Conservation (phyloP, 2,329 filamentous ascomycete genomes). For the Pestalotiopsis sp. region DNA sequence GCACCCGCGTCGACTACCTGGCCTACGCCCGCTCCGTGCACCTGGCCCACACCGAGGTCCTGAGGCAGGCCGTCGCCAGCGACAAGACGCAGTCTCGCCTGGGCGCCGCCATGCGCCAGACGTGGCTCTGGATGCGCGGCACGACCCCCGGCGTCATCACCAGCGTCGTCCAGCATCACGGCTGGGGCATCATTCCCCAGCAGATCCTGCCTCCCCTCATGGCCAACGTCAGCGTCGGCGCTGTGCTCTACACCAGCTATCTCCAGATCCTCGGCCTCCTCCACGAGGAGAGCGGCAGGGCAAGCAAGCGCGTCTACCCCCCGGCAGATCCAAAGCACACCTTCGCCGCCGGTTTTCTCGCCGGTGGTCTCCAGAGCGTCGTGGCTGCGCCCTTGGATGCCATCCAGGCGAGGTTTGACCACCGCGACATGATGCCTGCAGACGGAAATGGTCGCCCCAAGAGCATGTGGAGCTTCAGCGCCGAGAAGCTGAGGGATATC, state of each 20-base stretch:
- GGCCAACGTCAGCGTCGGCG: constrained; percentile 73
- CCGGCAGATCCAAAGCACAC: constrained; percentile 64
- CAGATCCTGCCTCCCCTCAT: constrained; percentile 76
- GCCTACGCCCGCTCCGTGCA: constrained; percentile 57
- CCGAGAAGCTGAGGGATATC: constrained; percentile 68
- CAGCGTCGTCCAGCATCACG: constrained; percentile 66
- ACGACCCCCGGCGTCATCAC: constrained; percentile 71
- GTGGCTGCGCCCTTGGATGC: constrained; percentile 75
- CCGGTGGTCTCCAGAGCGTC: constrained; percentile 68
- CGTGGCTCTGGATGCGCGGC: constrained; percentile 54
- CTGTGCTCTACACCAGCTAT: constrained; percentile 75
- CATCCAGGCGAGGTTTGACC: constrained; percentile 71
- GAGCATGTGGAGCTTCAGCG: constrained; percentile 74
- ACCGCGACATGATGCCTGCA: constrained; percentile 45
- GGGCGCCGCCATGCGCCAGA: constrained; percentile 34
- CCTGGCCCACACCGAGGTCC: constrained; percentile 41
- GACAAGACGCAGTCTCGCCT: constrained; percentile 35
- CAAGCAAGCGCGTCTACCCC: constrained; percentile 66
- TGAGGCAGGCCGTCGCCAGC: constrained; percentile 36
- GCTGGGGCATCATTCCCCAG: constrained; percentile 73
- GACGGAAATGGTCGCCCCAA: constrained; percentile 44
- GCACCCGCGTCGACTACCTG: constrained; percentile 82
- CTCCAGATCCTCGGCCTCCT: constrained; percentile 66
- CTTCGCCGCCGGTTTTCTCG: constrained; percentile 69
- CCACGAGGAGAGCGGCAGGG: constrained; percentile 62